Conservation (phyloP, 2,329 filamentous ascomycete genomes). For the Penicillium verrucosum region DNA sequence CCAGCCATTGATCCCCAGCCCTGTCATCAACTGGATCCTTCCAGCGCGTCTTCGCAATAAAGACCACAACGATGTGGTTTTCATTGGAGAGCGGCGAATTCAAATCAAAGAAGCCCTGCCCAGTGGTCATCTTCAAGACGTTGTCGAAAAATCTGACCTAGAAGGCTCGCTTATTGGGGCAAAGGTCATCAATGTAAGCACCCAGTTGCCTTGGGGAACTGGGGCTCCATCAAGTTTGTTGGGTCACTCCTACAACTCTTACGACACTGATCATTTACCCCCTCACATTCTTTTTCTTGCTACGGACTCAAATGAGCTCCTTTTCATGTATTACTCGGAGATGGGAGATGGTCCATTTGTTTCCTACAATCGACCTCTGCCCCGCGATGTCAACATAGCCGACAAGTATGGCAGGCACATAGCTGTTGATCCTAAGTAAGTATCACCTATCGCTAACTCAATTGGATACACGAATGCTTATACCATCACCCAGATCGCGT, state of each 20-base stretch:
- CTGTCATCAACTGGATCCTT: slow-evolving; percentile 71
- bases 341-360: slow-evolving; percentile 56
- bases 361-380: slow-evolving; percentile 57
- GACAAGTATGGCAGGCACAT: slow-evolving; percentile 63
- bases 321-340: slow-evolving; percentile 69
- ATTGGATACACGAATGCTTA: background rate
- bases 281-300: slow-evolving; percentile 79
- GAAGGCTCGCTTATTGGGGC: slow-evolving; percentile 75
- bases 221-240: slow-evolving; percentile 24
- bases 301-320: slow-evolving; percentile 67
- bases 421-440: slow-evolving; percentile 73
- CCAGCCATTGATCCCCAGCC: slow-evolving; percentile 72
- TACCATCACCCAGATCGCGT: slow-evolving; percentile 41
- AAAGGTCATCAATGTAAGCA: slow-evolving; percentile 64
- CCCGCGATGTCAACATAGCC: slow-evolving; percentile 53
- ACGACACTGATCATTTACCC: slow-evolving; percentile 48
- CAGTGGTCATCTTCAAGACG: slow-evolving; percentile 65
- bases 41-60: slow-evolving; percentile 72
- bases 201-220: slow-evolving; percentile 38
- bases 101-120: slow-evolving; percentile 71
- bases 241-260: background rate
- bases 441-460: background rate
- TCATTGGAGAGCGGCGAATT: slow-evolving; percentile 78
- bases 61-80: slow-evolving; percentile 74
- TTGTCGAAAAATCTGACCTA: slow-evolving; percentile 78